Percentiles rank a stretch among this genome's conserved stretches.
Evolutionary conservation across 2,329 filamentous ascomycete species (phyloP).

Genomic region (Fusarium siculi): DNA sequence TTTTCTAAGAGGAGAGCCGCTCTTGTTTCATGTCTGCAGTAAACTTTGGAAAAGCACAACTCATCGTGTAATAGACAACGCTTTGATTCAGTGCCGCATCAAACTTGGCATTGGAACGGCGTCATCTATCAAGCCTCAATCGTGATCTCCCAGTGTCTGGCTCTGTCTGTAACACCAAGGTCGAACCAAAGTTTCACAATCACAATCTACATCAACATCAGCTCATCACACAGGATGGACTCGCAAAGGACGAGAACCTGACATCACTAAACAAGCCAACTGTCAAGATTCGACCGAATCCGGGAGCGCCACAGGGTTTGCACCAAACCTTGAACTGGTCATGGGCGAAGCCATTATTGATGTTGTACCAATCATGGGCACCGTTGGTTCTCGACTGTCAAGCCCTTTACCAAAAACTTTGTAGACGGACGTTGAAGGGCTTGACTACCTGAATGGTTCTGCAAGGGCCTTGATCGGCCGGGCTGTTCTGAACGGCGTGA

Average conservation of each 20-base stretch:
- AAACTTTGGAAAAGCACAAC: neutral
- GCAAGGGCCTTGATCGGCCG: conserved; percentile 48
- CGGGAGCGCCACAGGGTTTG: conserved; percentile 21
- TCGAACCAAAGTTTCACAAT: neutral
- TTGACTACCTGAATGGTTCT: neutral
- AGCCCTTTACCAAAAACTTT: neutral
- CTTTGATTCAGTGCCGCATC: neutral
- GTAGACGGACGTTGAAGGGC: conserved; percentile 55
- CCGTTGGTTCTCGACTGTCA: conserved; percentile 2
- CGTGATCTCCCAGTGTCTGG: neutral
- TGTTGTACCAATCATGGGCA: conserved; percentile 12
- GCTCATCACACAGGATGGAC: neutral
- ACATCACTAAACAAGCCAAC: conserved; percentile 8
- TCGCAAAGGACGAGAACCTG: neutral
- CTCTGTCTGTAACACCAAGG: neutral
- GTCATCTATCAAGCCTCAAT: conserved; percentile 14
- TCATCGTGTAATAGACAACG: neutral
- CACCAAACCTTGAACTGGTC: conserved; percentile 14
- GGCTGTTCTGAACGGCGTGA: conserved; percentile 17
- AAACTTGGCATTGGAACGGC: neutral
- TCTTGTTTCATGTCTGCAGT: neutral
- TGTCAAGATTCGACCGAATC: conserved; percentile 8
- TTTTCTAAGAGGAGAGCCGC: neutral
- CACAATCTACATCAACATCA: conserved; percentile 3
- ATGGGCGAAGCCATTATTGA: conserved; percentile 1